Evolutionary conservation across 169 alveolate genomes (phyloP).

Genomic region (Cryptosporidium sp.): DNA sequence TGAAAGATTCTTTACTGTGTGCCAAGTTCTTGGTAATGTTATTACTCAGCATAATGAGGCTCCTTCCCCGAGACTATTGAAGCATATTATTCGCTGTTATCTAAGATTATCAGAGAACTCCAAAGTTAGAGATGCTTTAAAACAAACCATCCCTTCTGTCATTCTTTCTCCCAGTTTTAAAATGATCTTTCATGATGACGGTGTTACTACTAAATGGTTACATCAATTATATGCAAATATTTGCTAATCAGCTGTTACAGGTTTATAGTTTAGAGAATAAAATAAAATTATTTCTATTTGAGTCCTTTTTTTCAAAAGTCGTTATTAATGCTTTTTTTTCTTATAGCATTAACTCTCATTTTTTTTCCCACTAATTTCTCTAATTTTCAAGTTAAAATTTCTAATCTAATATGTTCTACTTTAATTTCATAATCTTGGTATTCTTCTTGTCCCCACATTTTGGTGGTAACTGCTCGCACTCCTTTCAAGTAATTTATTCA

Average conservation of each 20-base stretch:
- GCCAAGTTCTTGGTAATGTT: constrained; percentile 95
- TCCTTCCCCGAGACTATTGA: constrained; percentile 94
- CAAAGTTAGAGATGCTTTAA: constrained; percentile 91
- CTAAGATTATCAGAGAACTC: constrained; percentile 96
- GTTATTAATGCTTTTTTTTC: background rate
- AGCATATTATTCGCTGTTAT: constrained; percentile 96
- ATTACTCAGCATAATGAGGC: constrained; percentile 87
- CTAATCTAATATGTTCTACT: background rate
- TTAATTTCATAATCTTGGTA: background rate
- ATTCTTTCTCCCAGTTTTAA: constrained; percentile 57
- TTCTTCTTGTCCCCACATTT: too few species aligned
- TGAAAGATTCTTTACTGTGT: constrained; percentile 97
- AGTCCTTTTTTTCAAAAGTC: background rate
- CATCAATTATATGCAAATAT: constrained; percentile 69
- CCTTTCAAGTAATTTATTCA: background rate
- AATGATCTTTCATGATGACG: constrained; percentile 62
- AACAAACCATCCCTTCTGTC: constrained; percentile 77
- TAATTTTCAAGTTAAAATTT: background rate
- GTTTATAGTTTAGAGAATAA: background rate
- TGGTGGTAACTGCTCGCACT: background rate
- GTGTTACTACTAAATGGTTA: constrained; percentile 61
- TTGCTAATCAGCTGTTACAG: constrained; percentile 22
- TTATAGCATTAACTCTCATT: background rate
- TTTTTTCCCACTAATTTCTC: background rate
- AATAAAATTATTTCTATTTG: background rate